Evolutionary conservation across 108 stramenopile species (phyloP), one percentile per base, ranked within the genome.

Genomic region (Epipyxis sp.): DNA sequence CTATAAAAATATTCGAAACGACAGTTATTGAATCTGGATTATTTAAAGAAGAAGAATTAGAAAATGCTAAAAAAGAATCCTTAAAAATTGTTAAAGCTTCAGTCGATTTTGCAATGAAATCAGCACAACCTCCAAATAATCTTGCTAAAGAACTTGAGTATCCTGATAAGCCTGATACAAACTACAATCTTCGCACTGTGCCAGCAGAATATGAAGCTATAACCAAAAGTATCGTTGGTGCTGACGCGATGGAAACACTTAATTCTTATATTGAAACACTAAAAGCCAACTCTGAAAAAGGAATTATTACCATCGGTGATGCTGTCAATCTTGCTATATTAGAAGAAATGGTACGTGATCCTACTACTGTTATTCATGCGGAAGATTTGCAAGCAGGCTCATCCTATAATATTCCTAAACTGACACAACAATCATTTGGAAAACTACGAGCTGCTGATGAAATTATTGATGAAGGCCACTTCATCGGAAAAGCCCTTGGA

Each of bases 301-400:
- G 94, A 6, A 92, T 94, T 59, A 91, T 97, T 72, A 95, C 94
- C 20, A 96, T 97, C 79, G 97, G 97, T 65, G 97, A 97, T 82
- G 97, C 97, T 62, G 93, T 96, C 78, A 97, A 97, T 86, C 91
- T 97, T 71, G 97, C 97, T 61, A 94, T 97, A 78, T 94, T 96
- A 76, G 97, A 97, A 84, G 97, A 97, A 80, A 97, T 97, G 97
- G 90, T 95, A 74, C 93, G 97, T n/a, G 97, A 97, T 82, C 97
- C 97, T 43, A 93, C 90, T 59, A 96, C 95, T 39, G 94, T 94
- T 34, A 97, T 97, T 74, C 97, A 97, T 85, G 97, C 97, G 0
- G 97, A 97, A 81, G 97, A 97, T 87, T 87, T 97, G 57, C 96
- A 97, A 86, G 97, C 97, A 0, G 97, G 97, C 77, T 94, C 94